Evolutionary conservation across 768 basidiomycete genomes (phyloP), one percentile per base, ranked within the genome.

Genomic region (Dentipellis sp.): DNA sequence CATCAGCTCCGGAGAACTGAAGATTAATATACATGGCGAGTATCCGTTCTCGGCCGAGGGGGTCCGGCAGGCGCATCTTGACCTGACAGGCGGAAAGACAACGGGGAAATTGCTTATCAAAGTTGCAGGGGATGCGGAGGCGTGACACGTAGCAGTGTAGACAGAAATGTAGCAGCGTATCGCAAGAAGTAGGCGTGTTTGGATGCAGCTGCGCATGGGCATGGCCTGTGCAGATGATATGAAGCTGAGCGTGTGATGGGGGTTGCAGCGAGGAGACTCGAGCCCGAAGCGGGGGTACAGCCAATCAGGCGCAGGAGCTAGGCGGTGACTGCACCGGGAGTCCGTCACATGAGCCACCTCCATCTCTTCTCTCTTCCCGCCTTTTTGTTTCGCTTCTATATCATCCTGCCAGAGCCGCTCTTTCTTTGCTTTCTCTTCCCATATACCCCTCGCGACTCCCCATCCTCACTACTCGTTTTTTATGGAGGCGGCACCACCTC

Each of bases 1-100:
- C 10, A 69, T 93, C 36, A 71, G 72, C 17, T 68, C 75, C 4
- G 88, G 85, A 0, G 71, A 69, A 0, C 62, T 97, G 59, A 86
- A 83, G 65, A 75, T 88, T 60, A 74, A 79, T 48, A 72, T 94
- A 14, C 80, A 81, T 68, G 79, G 84, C 55, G 88, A 88, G 55
- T 97, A 97, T 61, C 81, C 82, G 0, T 94, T 97, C 71, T 86
- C 88, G 0, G 78, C 80, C 0, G 88, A 93, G 54, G 91, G 88
- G 0, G 81, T 85, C 10, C 75, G 72, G 60, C 74, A 87, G 56
- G 83, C 91, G 0, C 93, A 97, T 59, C 72, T 63, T 4, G 92
- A 94, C 64, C 74, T 95, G 56, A 76, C 78, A 0, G 48, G 48
- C 48, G 84, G 94, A 37, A 82, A 80, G 66, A 91, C 92, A 16